Percentiles rank a stretch among this genome's conserved stretches.
These are phyloP conservation scores for Cytospora piceae DNA, from an alignment of 2,329 filamentous ascomycete species.

Conservation along the genomic window DNA sequence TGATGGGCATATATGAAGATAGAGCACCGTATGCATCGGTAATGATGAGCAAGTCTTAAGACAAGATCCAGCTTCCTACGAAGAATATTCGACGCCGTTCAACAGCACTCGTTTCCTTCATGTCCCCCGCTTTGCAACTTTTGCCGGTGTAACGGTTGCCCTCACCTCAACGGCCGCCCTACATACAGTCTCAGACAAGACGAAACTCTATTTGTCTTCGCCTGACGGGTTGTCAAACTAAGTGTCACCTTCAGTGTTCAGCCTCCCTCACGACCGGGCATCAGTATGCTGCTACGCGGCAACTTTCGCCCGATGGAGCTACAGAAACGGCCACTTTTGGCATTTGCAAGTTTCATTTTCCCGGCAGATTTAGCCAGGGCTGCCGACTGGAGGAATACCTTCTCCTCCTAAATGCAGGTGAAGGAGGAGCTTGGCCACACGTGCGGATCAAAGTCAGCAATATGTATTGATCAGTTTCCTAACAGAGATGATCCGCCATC, in stretches of 20 bases:
- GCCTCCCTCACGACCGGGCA: background rate
- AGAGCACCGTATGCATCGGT: conserved; percentile 16
- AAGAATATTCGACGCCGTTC: background rate
- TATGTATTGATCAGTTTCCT: background rate
- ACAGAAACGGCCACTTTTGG: background rate
- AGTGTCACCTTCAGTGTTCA: background rate
- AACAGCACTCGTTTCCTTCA: background rate
- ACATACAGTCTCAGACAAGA: background rate
- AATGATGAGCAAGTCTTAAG: conserved; percentile 15
- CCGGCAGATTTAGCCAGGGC: conserved; percentile 15
- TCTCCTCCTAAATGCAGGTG: background rate
- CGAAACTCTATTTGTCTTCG: background rate
- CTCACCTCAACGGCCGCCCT: background rate
- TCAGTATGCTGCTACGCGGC: background rate
- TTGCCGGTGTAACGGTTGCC: background rate
- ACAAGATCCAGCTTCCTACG: background rate
- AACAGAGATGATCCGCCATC: background rate
- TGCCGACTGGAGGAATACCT: conserved; percentile 20
- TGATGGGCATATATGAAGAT: conserved; percentile 21
- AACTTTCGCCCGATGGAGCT: background rate
- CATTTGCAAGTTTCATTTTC: background rate
- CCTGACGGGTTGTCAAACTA: background rate
- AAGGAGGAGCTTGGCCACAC: background rate
- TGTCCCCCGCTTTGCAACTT: background rate
- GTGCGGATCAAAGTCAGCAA: background rate